These are phyloP conservation scores for Phyllosticta citrichinensis DNA, from an alignment of 2,329 filamentous ascomycete genomes.

Conservation along the genomic window DNA sequence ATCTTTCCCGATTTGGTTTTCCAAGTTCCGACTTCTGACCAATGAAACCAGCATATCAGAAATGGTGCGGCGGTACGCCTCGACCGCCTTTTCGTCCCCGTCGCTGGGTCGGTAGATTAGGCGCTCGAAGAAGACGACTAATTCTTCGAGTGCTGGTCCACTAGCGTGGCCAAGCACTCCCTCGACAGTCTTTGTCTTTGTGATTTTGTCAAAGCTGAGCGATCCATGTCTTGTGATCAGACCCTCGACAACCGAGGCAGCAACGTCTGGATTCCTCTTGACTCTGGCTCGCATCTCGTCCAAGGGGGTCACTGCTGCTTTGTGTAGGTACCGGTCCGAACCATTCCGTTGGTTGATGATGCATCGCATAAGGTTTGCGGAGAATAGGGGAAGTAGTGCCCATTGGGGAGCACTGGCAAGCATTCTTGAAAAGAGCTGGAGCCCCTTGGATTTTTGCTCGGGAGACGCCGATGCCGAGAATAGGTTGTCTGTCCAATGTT, in stretches of 20 bases:
- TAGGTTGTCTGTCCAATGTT: slow-evolving; percentile 53
- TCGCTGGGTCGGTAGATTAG: slow-evolving; percentile 35
- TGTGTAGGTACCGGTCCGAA: slow-evolving; percentile 68
- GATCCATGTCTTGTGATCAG: slow-evolving; percentile 61
- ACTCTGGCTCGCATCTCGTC: slow-evolving; percentile 58
- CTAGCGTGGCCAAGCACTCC: slow-evolving; percentile 55
- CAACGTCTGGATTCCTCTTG: slow-evolving; percentile 49
- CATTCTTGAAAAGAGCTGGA: slow-evolving; percentile 74
- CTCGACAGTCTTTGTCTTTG: slow-evolving; percentile 77
- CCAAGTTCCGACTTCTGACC: slow-evolving; percentile 32
- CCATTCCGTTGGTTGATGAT: slow-evolving; percentile 74
- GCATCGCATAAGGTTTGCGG: slow-evolving; percentile 70
- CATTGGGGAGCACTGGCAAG: slow-evolving; percentile 44
- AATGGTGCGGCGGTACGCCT: slow-evolving; percentile 38
- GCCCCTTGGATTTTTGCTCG: slow-evolving; percentile 85
- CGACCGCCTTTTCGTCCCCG: slow-evolving; percentile 35
- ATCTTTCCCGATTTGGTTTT: slow-evolving; percentile 26
- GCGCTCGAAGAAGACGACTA: slow-evolving; percentile 43
- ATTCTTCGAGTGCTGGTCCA: slow-evolving; percentile 38
- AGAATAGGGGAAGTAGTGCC: slow-evolving; percentile 57
- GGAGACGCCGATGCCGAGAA: slow-evolving; percentile 75
- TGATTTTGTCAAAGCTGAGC: slow-evolving; percentile 76
- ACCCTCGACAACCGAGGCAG: slow-evolving; percentile 52
- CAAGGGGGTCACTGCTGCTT: slow-evolving; percentile 66
- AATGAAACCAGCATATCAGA: slow-evolving; percentile 44